Conservation (phyloP, 768 basidiomycete species). For the Mycena haematopus region DNA sequence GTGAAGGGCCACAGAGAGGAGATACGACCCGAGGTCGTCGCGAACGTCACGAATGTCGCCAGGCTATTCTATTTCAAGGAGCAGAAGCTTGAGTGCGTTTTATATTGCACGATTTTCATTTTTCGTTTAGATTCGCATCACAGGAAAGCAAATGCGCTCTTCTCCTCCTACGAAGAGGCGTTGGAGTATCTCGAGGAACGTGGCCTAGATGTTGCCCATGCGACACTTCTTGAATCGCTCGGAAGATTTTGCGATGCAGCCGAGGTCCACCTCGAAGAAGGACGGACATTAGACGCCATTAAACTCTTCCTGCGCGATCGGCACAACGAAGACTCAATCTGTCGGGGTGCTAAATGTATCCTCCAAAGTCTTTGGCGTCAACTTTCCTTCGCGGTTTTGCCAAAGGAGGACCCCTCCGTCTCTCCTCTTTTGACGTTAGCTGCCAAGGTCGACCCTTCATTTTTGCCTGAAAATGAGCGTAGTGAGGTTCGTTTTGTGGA, state of each 20-base stretch:
- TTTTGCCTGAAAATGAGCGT: conserved; percentile 15
- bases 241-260: conserved; percentile 57
- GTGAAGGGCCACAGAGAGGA: conserved; percentile 12
- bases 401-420: conserved; percentile 24
- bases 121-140: conserved; percentile 8
- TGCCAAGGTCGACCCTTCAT: conserved; percentile 21
- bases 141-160: conserved; percentile 57
- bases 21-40: conserved; percentile 11
- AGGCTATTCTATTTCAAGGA: conserved; percentile 29
- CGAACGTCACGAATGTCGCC: conserved; percentile 19
- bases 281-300: conserved; percentile 54
- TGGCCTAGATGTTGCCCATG: conserved; percentile 56
- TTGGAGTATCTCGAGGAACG: conserved; percentile 63
- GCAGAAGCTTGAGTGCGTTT: conserved; percentile 37
- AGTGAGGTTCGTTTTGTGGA: conserved; percentile 29
- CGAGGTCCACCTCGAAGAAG: conserved; percentile 54
- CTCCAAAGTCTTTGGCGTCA: conserved; percentile 53
- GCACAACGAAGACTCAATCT: conserved; percentile 34
- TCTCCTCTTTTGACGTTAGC: conserved; percentile 37
- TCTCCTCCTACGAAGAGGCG: conserved; percentile 56
- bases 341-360: conserved; percentile 45
- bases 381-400: conserved; percentile 46
- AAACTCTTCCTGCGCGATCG: conserved; percentile 47
- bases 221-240: conserved; percentile 48
- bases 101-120: not conserved